Evolutionary conservation across 1,139 yeast species (phyloP), one percentile per base, ranked within the genome.

Genomic region (Neolecta irregularis): DNA sequence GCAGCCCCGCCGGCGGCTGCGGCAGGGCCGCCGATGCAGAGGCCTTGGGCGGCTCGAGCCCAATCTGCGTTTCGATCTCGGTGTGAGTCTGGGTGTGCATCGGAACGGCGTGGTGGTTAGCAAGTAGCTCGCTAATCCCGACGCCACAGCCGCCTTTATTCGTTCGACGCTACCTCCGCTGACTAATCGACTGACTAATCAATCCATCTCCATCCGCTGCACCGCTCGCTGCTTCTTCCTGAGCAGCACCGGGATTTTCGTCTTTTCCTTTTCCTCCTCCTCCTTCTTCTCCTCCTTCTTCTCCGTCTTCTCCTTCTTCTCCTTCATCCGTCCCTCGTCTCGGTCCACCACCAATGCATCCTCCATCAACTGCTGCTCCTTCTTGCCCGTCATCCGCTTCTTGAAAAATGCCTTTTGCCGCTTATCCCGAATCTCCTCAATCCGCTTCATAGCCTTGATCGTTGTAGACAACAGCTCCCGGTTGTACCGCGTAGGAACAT

Each of bases 331-430:
- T n/a, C n/a, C n/a, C n/a, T n/a, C n/a, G n/a, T n/a, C n/a, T n/a
- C n/a, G n/a, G n/a, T 75, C 94, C 35, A 88, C 91, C 55, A 88
- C 67, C 61, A 80, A 80, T 64, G 73, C 74, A 61, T 88, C 98
- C 43, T 79, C 67, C 43, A 74, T 81, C 54, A 81, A 65, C 57
- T 78, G 77, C 58, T 74, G 72, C 49, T 79, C 94, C 61, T 75
- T 77, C 63, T 91, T 88, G 47, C 95, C 96, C 62, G 79, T 80
- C 99, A 88, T 88, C 74, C 98, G 80, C 64, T 85, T 83, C 83
- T 83, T 85, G 66, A 81, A 88, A 81, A 88, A 88, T 24, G 96
- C 95, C 55, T 93, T 70, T 62, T 91, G 98, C 67, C 99, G 77
- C 69, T 75, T 81, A 57, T 72, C 76, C 67, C 98, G 74, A 58